phyloP scores from a whole-genome alignment of 1,284 basidiomycete genomes.

The Nidula niveotomentosa region DNA sequence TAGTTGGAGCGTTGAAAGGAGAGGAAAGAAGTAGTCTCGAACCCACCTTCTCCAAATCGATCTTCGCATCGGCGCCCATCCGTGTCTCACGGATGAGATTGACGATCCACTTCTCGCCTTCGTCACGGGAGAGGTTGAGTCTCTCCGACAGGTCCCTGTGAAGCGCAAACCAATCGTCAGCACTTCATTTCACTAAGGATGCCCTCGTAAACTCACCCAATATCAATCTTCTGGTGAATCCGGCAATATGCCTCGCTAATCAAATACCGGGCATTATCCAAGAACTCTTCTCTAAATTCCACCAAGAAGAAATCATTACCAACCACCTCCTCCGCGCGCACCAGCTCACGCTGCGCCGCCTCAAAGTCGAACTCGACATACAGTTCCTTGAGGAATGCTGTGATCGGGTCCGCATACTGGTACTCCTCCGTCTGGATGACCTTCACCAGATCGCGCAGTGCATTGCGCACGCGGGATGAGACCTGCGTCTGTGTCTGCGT shows the following conservation, averaged over 20 bases:
- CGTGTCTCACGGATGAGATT: conserved; percentile 97
- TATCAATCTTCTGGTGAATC: conserved; percentile 96
- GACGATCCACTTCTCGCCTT: conserved; percentile 99
- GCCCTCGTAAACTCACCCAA: conserved; percentile 58
- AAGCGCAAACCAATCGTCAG: conserved; percentile 1
- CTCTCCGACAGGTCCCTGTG: conserved; percentile 87
- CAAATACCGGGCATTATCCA: conserved; percentile 94
- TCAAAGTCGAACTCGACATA: conserved; percentile 80
- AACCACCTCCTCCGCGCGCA: conserved; percentile 82
- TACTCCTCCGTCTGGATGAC: conserved; percentile 94
- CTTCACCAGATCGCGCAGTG: conserved; percentile 86
- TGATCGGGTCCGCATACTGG: conserved; percentile 94
- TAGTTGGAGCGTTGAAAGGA: too few species aligned
- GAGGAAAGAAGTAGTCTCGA: too few species aligned
- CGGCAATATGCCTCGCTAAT: conserved; percentile 98
- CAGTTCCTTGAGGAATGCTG: conserved; percentile 90
- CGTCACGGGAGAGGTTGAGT: conserved; percentile 88
- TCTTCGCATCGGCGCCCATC: conserved; percentile 95
- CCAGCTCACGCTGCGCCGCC: conserved; percentile 83
- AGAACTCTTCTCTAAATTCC: conserved; percentile 89
- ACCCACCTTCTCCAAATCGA: conserved; percentile 88
- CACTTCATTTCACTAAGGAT: background rate
- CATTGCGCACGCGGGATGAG: conserved; percentile 78
- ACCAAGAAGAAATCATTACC: conserved; percentile 93
- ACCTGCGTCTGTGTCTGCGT: conserved; percentile 30